Percentiles rank a stretch among this genome's conserved stretches.
Evolutionary conservation across 1,139 yeast genomes (phyloP).

Genomic region (Petasospora rhodanensis): DNA sequence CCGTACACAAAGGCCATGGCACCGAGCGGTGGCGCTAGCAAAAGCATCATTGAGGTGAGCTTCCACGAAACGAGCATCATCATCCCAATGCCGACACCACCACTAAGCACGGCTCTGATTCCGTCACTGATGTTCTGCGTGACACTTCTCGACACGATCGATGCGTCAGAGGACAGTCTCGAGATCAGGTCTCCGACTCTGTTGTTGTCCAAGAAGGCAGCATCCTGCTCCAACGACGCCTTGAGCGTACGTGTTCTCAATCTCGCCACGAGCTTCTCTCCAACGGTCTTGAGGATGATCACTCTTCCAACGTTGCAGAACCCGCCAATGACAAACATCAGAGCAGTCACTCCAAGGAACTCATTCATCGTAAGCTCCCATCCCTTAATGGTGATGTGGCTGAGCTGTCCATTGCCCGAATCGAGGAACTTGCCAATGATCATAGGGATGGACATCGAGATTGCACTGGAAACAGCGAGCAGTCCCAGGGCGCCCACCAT

Average conservation of each 20-base stretch:
- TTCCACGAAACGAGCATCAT: slow-evolving; percentile 86
- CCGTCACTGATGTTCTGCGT: slow-evolving; percentile 94
- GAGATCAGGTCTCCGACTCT: slow-evolving; percentile 93
- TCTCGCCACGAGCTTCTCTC: slow-evolving; percentile 84
- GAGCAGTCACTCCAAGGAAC: slow-evolving; percentile 47
- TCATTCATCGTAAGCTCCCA: slow-evolving; percentile 36
- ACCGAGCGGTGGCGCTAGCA: slow-evolving; percentile 81
- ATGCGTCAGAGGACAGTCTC: slow-evolving; percentile 82
- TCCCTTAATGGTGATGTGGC: slow-evolving; percentile 42
- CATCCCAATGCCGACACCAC: slow-evolving; percentile 81
- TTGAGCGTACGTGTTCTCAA: slow-evolving; percentile 73
- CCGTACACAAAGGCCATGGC: slow-evolving; percentile 81
- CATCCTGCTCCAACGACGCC: slow-evolving; percentile 79
- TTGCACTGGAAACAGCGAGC: slow-evolving; percentile 54
- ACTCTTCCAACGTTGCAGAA: slow-evolving; percentile 77
- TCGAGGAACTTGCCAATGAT: slow-evolving; percentile 77
- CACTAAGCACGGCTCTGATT: slow-evolving; percentile 73
- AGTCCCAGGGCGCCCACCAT: slow-evolving; percentile 57
- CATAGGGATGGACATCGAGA: slow-evolving; percentile 75
- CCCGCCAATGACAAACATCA: slow-evolving; percentile 67
- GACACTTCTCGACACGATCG: slow-evolving; percentile 79
- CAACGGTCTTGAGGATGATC: slow-evolving; percentile 68
- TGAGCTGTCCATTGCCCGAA: slow-evolving; percentile 33
- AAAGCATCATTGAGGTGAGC: slow-evolving; percentile 71
- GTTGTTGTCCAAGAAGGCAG: slow-evolving; percentile 85